Percentiles rank a stretch among this genome's conserved stretches.
Evolutionary conservation across 2,329 filamentous ascomycete species (phyloP).

Genomic region (Metarhizium brunneum): DNA sequence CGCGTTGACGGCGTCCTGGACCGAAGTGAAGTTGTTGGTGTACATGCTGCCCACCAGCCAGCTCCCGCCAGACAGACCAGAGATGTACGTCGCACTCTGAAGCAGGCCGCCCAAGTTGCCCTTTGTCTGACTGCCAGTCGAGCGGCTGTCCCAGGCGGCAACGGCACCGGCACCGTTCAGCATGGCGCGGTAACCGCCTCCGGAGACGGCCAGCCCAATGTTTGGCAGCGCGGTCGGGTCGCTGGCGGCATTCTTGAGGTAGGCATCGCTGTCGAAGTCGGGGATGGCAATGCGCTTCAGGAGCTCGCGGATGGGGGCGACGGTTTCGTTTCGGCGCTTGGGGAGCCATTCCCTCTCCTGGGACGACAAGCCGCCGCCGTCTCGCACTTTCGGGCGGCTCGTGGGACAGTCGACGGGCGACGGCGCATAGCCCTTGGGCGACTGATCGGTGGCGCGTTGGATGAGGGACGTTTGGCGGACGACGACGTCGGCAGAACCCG

Average conservation of each 20-base stretch:
- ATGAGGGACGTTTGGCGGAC: constrained; percentile 8
- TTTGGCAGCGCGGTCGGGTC: constrained; percentile 33
- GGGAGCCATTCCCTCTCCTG: constrained; percentile 68
- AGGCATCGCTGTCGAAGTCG: constrained; percentile 67
- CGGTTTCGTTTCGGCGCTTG: constrained; percentile 60
- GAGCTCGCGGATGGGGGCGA: constrained; percentile 66
- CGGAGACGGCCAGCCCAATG: constrained; percentile 70
- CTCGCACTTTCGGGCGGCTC: constrained; percentile 61
- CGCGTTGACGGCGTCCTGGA: constrained; percentile 26
- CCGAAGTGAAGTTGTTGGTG: constrained; percentile 73
- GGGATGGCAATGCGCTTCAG: constrained; percentile 63
- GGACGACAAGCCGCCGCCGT: constrained; percentile 46
- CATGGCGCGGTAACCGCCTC: constrained; percentile 81
- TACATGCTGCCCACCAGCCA: constrained; percentile 81
- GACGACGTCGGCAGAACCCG: background rate
- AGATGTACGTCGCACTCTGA: constrained; percentile 71
- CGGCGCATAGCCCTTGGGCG: constrained; percentile 57
- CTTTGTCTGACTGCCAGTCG: constrained; percentile 29
- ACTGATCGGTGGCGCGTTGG: constrained; percentile 20
- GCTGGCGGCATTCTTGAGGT: constrained; percentile 41
- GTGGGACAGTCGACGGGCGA: constrained; percentile 58
- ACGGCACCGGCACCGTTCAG: constrained; percentile 74
- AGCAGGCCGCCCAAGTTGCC: constrained; percentile 74
- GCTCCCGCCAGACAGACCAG: constrained; percentile 72
- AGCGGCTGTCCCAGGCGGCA: constrained; percentile 70